phyloP scores from a whole-genome alignment of 805 yeast genomes.

The Myxozyma lipomycoides region DNA sequence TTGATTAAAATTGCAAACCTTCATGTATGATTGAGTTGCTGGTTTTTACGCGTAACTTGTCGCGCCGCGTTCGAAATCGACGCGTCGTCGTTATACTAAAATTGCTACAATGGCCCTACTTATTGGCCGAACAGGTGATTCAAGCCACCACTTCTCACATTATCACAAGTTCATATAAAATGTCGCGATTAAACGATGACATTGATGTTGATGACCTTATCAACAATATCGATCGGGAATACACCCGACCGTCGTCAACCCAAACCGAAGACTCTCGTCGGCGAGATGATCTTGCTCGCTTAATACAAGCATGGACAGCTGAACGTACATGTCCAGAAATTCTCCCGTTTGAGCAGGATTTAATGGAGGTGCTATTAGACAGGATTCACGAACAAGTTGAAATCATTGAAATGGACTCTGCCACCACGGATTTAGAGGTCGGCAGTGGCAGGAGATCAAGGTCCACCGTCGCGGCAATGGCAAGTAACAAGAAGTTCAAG shows the following conservation, averaged over 20 bases:
- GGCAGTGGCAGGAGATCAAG: not conserved
- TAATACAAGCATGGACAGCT: constrained; percentile 68
- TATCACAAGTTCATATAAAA: too few species aligned
- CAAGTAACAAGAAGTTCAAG: constrained; percentile 56
- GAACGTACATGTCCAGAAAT: constrained; percentile 87
- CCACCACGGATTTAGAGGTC: constrained; percentile 42
- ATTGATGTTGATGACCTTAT: constrained; percentile 32
- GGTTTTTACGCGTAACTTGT: too few species aligned
- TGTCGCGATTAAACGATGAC: too few species aligned
- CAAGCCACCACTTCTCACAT: too few species aligned
- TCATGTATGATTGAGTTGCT: too few species aligned
- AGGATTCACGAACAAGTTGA: constrained; percentile 62
- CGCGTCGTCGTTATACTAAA: too few species aligned
- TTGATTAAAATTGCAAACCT: too few species aligned
- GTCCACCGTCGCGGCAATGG: not conserved
- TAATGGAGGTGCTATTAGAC: constrained; percentile 55
- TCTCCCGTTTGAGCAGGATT: constrained; percentile 62
- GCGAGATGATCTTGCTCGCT: constrained; percentile 38
- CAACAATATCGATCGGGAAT: constrained; percentile 26
- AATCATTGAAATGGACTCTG: constrained; percentile 69
- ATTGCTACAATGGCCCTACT: too few species aligned
- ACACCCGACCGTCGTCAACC: constrained; percentile 1
- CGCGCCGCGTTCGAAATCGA: too few species aligned
- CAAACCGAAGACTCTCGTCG: not conserved
- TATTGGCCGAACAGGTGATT: too few species aligned